Evolutionary conservation across 2,329 filamentous ascomycete genomes (phyloP), one percentile per base, ranked within the genome.

Genomic region (Paraphaeosphaeria sporulosa): DNA sequence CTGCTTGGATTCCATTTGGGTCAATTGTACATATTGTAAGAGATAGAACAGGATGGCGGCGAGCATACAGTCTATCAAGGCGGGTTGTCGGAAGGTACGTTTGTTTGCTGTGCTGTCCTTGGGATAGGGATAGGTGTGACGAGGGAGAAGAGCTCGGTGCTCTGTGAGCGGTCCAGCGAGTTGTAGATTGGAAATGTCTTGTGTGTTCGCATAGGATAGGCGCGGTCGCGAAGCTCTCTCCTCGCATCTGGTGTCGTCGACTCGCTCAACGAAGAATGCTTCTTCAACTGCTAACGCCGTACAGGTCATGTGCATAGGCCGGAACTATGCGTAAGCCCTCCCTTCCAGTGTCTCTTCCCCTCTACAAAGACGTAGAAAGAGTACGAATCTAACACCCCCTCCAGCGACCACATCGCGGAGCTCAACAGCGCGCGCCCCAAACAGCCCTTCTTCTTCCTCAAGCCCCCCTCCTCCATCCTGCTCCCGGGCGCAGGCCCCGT

Each of bases 401-500:
- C 13, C 72, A 95, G 92, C 72, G 95, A 97, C 79, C 95, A 99
- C 81, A 90, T 98, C 75, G 87, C 90, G 65, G 95, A 99, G 83
- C 87, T 99, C 69, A 93, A 93, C 80, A 97, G 90, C 79, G 84
- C 86, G 62, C 88, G 89, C 66, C 95, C 95, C 53, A 96, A 95
- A 79, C 93, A 97, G 80, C 95, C 95, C 27, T 98, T 99, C 83
- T 99, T 97, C 89, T 99, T 99, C 86, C 87, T 98, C 70, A 99
- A 99, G 85, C 95, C 95, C 1, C 82, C 94, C 0, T 92, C 91
- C 43, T 92, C 93, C 3, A 92, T 99, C 69, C 86, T 98, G 4
- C 85, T 91, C 23, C 93, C 93, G 0, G 86, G 87, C 30, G 86
- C 88, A 58, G 94, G 94, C 0, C 90, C 94, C 3, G 88, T 97